Evolutionary conservation across 2,329 filamentous ascomycete species (phyloP), one percentile per base, ranked within the genome.

Genomic region (Plenodomus tracheiphilus): DNA sequence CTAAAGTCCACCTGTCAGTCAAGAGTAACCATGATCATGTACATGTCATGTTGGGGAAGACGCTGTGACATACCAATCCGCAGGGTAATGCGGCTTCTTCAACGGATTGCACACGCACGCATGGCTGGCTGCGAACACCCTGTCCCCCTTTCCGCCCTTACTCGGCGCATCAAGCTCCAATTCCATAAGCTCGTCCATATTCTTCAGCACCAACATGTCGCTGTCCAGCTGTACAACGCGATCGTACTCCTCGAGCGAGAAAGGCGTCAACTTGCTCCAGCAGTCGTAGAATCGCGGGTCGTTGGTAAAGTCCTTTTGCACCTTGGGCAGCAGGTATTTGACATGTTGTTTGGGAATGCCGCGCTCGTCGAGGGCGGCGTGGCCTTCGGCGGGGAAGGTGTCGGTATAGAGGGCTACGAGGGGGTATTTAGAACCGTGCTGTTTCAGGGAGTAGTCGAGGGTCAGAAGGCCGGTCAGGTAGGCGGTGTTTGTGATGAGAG

Each of bases 131-230:
- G 89, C 91, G 72, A 96, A 93, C 28, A 96, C 88, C 38, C 82
- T 79, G 38, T 79, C 68, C 18, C 87, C 84, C 16, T 74, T 75
- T 10, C 80, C 84, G 1, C 62, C 75, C 49, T 78, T 50, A 36
- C 74, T 75, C 0, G 82, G 76, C 17, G 75, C 66, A 71, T 93
- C 89, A 39, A 95, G 81, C 53, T 83, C 76, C 41, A 96, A 62
- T n/a, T 89, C 84, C 89, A 96, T 95, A 59, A 96, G 77, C 75
- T 95, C 91, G 70, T 96, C 91, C 89, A 96, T 96, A 73, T 95
- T 95, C 63, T 80, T 80, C 57, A 86, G 74, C 7, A 90, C 85
- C 42, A 96, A 75, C 91, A 96, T 96, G 75, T 96, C 91, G 65
- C 86, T 88, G 74, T 96, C 91, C 46, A 96, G 80, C 74, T 91